Evolutionary conservation across 192 early-diverging fungal species (phyloP).

Genomic region (Phlyctochytrium arcticum): DNA sequence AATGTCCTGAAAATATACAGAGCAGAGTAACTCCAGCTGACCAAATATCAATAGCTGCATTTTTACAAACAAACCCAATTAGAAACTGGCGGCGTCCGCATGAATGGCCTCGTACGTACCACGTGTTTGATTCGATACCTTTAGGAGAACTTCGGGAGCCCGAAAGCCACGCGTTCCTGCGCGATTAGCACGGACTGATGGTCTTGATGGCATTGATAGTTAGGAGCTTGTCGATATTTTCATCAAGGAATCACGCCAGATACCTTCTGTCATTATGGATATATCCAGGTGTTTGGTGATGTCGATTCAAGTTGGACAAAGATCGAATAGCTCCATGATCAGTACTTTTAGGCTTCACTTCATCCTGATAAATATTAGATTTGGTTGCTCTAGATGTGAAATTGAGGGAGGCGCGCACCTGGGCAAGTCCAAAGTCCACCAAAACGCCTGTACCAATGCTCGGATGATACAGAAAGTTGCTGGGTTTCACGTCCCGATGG

Average conservation of each 20-base stretch:
- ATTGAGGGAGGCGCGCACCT: too few relatives aligned
- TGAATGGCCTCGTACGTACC: constrained; percentile 42
- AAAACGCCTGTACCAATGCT: constrained; percentile 69
- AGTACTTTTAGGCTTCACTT: too few relatives aligned
- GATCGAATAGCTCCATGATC: too few relatives aligned
- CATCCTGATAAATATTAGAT: neutral
- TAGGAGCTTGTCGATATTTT: too few relatives aligned
- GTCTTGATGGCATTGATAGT: too few relatives aligned
- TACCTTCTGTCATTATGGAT: constrained; percentile 4
- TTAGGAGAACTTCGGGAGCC: constrained; percentile 88
- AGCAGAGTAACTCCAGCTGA: constrained; percentile 83
- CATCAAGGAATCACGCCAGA: too few relatives aligned
- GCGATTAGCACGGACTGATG: constrained; percentile 68
- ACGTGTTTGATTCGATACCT: constrained; percentile 69
- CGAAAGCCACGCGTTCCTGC: constrained; percentile 92
- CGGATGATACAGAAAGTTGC: constrained; percentile 87
- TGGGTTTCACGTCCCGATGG: constrained; percentile 92
- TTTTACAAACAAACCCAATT: too few relatives aligned
- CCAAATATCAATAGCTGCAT: constrained; percentile 87
- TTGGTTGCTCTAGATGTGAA: neutral
- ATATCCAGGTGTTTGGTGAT: constrained; percentile 1
- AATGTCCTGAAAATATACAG: constrained; percentile 72
- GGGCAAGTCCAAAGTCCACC: constrained; percentile 91
- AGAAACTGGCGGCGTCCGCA: too few relatives aligned
- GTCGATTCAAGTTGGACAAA: neutral